phyloP scores from a whole-genome alignment of 2,329 filamentous ascomycete genomes.

The Fusarium keratoplasticum region DNA sequence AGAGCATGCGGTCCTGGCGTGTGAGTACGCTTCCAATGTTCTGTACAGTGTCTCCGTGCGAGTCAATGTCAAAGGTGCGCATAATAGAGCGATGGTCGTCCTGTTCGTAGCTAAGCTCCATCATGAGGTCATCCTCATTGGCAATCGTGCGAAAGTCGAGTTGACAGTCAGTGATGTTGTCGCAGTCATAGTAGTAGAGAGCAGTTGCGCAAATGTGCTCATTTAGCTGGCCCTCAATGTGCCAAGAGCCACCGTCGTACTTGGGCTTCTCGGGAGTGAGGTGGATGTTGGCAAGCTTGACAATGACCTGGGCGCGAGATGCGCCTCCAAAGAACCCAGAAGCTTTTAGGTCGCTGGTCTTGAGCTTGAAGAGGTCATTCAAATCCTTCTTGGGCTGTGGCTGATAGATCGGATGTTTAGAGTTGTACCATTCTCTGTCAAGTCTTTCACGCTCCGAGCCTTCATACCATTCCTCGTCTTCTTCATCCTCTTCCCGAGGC shows the following conservation, averaged over 20 bases:
- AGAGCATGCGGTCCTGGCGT: conserved; percentile 60
- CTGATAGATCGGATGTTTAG: conserved; percentile 38
- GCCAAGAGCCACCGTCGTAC: conserved; percentile 66
- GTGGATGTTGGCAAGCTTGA: conserved; percentile 72
- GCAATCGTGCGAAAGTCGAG: conserved; percentile 63
- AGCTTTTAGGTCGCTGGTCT: conserved; percentile 39
- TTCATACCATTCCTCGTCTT: conserved; percentile 24
- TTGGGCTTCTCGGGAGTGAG: conserved; percentile 67
- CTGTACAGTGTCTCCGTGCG: conserved; percentile 40
- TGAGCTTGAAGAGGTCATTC: conserved; percentile 22
- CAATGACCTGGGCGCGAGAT: conserved; percentile 67
- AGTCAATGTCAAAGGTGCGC: conserved; percentile 50
- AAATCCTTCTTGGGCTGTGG: conserved; percentile 6
- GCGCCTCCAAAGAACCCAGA: conserved; percentile 45
- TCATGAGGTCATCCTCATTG: conserved; percentile 44
- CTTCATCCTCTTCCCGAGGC: conserved; percentile 29
- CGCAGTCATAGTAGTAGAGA: conserved; percentile 70
- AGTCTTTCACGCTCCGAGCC: conserved; percentile 36
- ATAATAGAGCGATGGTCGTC: conserved; percentile 49
- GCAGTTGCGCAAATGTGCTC: conserved; percentile 74
- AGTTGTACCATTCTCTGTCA: conserved; percentile 45
- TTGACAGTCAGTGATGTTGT: conserved; percentile 67
- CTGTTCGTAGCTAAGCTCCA: conserved; percentile 47
- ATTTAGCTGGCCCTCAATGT: conserved; percentile 67
- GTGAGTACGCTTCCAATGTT: conserved; percentile 61